phyloP scores from a whole-genome alignment of 768 basidiomycete genomes.

The Gyrodon lividus region DNA sequence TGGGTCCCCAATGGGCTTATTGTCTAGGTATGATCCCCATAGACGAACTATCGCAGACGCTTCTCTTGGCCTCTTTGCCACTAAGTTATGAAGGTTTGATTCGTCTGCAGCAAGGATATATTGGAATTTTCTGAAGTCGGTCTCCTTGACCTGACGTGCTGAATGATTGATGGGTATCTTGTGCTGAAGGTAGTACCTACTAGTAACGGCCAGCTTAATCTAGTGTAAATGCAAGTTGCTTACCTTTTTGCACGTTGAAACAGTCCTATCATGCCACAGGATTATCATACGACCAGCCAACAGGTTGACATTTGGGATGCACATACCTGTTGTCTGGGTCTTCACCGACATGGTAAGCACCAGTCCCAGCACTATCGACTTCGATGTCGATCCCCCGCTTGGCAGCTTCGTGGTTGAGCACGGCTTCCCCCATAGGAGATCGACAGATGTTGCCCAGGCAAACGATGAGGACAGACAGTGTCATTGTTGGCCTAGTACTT shows the following conservation, averaged over 20 bases:
- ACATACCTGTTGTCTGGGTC: constrained; percentile 77
- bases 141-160: constrained; percentile 60
- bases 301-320: neutral
- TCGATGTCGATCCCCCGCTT: constrained; percentile 63
- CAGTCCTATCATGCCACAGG: constrained; percentile 47
- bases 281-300: neutral
- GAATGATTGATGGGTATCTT: constrained; percentile 65
- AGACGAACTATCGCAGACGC: constrained; percentile 65
- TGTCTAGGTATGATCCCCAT: constrained; percentile 80
- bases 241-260: constrained; percentile 71
- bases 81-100: constrained; percentile 65
- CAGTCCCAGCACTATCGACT: constrained; percentile 86
- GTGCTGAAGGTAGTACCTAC: constrained; percentile 49
- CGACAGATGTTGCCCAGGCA: constrained; percentile 87
- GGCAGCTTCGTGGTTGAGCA: constrained; percentile 65
- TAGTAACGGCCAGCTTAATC: no score
- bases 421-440: constrained; percentile 91
- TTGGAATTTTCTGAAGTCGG: constrained; percentile 75
- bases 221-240: neutral
- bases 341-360: constrained; percentile 80
- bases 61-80: constrained; percentile 49
- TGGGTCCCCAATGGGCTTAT: constrained; percentile 75
- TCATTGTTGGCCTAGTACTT: constrained; percentile 16
- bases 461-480: constrained; percentile 65
- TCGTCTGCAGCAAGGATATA: constrained; percentile 87